Conservation (phyloP, 305 asterid species). For the Plantago lanceolata region DNA sequence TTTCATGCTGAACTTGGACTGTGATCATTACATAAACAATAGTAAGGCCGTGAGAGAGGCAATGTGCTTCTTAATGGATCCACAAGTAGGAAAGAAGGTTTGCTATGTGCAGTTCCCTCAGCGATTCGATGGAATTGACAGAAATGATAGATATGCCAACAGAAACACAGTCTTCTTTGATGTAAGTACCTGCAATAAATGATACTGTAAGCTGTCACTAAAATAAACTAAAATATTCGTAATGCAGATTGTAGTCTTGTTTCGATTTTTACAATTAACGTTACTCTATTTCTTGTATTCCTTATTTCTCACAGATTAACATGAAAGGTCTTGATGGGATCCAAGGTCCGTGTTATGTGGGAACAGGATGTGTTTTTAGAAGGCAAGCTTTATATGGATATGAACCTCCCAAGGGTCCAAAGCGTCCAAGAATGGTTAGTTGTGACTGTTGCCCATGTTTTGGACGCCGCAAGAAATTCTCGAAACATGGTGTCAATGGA, state of each 20-base stretch:
- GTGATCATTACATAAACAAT: conserved; percentile 93
- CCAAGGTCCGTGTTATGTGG: conserved; percentile 98
- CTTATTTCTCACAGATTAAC: conserved; percentile 55
- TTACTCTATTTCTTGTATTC: background rate
- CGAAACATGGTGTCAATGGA: conserved; percentile 48
- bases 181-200: conserved; percentile 42
- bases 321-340: conserved; percentile 97
- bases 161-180: conserved; percentile 96
- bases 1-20: conserved; percentile 98
- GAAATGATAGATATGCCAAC: conserved; percentile 89
- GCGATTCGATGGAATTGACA: conserved; percentile 91
- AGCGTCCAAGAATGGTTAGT: conserved; percentile 60
- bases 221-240: background rate
- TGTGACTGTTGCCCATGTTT: conserved; percentile 97
- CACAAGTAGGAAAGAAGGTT: conserved; percentile 77
- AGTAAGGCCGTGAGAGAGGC: conserved; percentile 93
- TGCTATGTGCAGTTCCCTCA: conserved; percentile 98
- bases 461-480: conserved; percentile 68
- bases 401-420: conserved; percentile 52
- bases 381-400: conserved; percentile 63
- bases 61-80: conserved; percentile 98
- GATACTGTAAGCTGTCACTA: background rate
- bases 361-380: conserved; percentile 83
- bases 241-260: background rate
- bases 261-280: background rate